phyloP scores from a whole-genome alignment of 768 basidiomycete genomes.

The Auricularia heimuer region DNA sequence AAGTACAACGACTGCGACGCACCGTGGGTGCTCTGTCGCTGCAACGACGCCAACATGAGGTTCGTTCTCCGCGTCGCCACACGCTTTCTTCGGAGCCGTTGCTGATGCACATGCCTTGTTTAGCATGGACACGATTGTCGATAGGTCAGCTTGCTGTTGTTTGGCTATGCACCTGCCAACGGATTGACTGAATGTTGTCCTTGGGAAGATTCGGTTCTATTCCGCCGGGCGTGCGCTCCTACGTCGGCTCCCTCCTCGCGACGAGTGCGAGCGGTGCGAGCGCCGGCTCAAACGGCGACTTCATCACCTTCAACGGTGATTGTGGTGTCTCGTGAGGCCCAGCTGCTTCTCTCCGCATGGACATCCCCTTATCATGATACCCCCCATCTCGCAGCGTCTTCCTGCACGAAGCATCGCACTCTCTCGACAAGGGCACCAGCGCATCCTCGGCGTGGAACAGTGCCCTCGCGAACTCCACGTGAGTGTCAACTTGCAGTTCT shows the following conservation, averaged over 20 bases:
- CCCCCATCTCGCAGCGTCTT: not conserved
- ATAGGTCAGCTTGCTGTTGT: too few species aligned
- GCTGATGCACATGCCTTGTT: too few species aligned
- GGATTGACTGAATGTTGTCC: too few species aligned
- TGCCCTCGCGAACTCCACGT: not conserved
- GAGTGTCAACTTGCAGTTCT: too few species aligned
- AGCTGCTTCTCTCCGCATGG: too few species aligned
- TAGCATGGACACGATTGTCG: too few species aligned
- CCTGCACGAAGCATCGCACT: not conserved
- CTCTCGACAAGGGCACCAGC: not conserved
- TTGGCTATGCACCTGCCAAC: too few species aligned
- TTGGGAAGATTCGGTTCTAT: too few species aligned
- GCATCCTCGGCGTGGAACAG: not conserved
- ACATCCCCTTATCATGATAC: too few species aligned
- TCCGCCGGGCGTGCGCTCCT: not conserved
- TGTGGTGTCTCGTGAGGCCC: not conserved
- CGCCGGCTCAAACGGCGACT: not conserved
- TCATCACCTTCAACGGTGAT: not conserved
- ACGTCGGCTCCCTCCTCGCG: not conserved
- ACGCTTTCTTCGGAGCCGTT: too few species aligned
- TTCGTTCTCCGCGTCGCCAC: not conserved
- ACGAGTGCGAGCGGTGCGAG: not conserved
- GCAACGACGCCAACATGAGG: not conserved
- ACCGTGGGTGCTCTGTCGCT: not conserved
- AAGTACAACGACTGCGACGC: not conserved